A percentile compares a stretch with the other conserved stretches of the same genome.
Evolutionary conservation across 305 asterid species (phyloP).

Genomic region (Fraxinus nigra): DNA sequence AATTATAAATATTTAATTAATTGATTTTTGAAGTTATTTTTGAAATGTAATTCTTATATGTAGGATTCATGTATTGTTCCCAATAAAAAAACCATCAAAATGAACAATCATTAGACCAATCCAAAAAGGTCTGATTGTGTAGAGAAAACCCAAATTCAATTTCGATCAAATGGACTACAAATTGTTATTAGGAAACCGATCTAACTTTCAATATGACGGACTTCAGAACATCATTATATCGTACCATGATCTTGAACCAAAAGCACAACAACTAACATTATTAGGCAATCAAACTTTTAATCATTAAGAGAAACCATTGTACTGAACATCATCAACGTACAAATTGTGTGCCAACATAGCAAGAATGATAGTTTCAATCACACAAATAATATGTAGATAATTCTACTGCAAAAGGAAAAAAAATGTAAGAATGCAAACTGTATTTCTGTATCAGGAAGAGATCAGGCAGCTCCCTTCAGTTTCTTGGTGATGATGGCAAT

Average conservation of each 20-base stretch:
- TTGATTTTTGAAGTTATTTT: no score
- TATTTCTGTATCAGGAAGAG: constrained; percentile 5
- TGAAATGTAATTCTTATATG: no score
- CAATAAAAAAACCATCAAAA: neutral
- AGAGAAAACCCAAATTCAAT: neutral
- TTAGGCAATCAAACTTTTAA: constrained; percentile 3
- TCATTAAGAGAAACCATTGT: constrained; percentile 15
- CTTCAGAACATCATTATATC: neutral
- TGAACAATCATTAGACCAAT: neutral
- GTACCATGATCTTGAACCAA: neutral
- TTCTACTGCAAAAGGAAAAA: constrained; percentile 8
- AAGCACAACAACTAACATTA: neutral
- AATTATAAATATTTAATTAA: no score
- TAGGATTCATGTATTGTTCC: no score
- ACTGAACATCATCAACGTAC: constrained; percentile 8
- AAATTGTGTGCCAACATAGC: constrained; percentile 18
- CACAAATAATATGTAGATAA: constrained; percentile 15
- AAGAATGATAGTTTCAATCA: constrained; percentile 21
- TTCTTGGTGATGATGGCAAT: constrained; percentile 52
- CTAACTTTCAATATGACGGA: neutral
- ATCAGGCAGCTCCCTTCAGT: constrained; percentile 38
- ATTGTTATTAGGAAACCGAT: neutral
- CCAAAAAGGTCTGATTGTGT: neutral
- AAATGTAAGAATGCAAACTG: constrained; percentile 19
- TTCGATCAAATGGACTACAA: neutral